phyloP scores from a whole-genome alignment of 2,329 filamentous ascomycete species.

The Aspergillus pseudoterreus region DNA sequence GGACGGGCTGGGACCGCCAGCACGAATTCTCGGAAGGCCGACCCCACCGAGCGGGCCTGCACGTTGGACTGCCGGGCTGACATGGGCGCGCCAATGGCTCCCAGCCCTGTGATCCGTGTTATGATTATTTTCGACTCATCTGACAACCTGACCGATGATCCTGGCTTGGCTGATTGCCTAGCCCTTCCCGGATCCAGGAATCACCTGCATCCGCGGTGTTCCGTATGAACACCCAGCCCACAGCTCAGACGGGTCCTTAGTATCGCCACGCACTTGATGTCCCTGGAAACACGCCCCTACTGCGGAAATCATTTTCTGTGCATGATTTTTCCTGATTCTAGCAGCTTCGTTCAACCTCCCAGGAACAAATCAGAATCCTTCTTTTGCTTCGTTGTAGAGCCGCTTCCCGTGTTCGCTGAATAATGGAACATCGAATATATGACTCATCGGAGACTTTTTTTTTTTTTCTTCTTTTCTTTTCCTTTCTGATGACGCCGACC shows the following conservation, averaged over 20 bases:
- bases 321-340: background rate
- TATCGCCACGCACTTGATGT: background rate
- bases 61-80: constrained; percentile 6
- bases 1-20: too few species aligned
- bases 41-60: constrained; percentile 9
- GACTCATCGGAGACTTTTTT: background rate
- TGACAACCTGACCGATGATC: constrained; percentile 19
- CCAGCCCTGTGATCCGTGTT: constrained; percentile 1
- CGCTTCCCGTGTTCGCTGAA: too few species aligned
- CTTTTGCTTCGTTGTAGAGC: too few species aligned
- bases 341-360: background rate
- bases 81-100: background rate
- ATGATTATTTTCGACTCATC: constrained; percentile 8
- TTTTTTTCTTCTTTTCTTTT: background rate
- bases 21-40: constrained; percentile 7
- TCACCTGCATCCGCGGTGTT: constrained; percentile 14
- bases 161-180: constrained; percentile 9
- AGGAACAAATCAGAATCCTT: background rate
- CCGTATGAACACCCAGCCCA: constrained; percentile 10
- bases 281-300: background rate
- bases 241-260: background rate
- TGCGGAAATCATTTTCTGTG: background rate
- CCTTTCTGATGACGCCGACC: background rate
- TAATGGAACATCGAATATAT: background rate
- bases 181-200: constrained; percentile 6